These are phyloP conservation scores for Tanozyma kutaoensis DNA, from an alignment of 805 yeast genomes.

Conservation along the genomic window DNA sequence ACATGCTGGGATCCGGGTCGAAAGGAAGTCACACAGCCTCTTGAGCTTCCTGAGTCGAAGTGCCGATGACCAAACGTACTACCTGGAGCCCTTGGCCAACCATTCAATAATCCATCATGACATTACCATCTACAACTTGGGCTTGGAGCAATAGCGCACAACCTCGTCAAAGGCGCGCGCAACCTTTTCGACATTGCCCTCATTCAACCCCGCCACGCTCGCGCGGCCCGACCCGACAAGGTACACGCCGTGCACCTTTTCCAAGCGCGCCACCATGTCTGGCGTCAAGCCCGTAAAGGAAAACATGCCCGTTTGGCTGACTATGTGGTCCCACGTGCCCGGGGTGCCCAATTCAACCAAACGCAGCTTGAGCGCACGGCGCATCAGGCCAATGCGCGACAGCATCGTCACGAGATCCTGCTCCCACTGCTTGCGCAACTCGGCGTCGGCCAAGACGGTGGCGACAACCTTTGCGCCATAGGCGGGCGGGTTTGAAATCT, in stretches of 20 bases:
- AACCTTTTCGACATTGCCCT: conserved; percentile 60
- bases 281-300: conserved; percentile 80
- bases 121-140: too few relatives aligned
- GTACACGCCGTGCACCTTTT: conserved; percentile 69
- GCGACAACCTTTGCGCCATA: conserved; percentile 91
- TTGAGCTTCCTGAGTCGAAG: too few relatives aligned
- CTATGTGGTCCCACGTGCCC: conserved; percentile 88
- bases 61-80: too few relatives aligned
- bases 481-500: conserved; percentile 88
- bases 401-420: conserved; percentile 80
- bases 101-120: too few relatives aligned
- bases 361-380: conserved; percentile 48
- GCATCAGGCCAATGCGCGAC: conserved; percentile 68
- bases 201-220: conserved; percentile 86
- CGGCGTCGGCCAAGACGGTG: conserved; percentile 53
- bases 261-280: conserved; percentile 67
- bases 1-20: too few relatives aligned
- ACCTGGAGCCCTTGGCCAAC: too few relatives aligned
- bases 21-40: too few relatives aligned
- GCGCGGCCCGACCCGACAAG: conserved; percentile 78
- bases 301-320: conserved; percentile 90
- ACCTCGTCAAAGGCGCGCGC: conserved; percentile 77
- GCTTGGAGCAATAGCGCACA: too few relatives aligned
- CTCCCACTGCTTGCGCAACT: conserved; percentile 68
- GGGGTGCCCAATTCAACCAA: conserved; percentile 59